These are phyloP conservation scores for Puccinia triticina DNA, from an alignment of 1,284 basidiomycete species.

Conservation along the genomic window DNA sequence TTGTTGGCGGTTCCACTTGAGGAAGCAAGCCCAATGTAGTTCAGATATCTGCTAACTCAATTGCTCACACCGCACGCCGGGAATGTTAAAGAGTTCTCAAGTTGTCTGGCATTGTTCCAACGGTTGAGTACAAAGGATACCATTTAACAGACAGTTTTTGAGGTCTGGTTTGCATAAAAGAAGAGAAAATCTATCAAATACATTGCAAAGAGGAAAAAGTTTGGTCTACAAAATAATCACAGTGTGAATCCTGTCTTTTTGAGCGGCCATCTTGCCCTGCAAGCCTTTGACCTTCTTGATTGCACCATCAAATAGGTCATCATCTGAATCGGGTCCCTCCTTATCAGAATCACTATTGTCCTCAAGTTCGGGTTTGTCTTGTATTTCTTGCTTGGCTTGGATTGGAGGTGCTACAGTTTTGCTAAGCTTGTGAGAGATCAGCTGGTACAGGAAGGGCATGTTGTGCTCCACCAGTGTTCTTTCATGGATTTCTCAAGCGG, in stretches of 20 bases:
- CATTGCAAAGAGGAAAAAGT: neutral
- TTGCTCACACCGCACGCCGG: neutral
- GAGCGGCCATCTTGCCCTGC: neutral
- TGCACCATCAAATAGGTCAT: neutral
- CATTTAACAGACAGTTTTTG: neutral
- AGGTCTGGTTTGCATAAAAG: neutral
- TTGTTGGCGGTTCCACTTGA: neutral
- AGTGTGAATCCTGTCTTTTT: neutral
- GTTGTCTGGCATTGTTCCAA: neutral
- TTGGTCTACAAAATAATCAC: neutral
- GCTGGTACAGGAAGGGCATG: neutral
- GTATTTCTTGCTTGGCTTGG: neutral
- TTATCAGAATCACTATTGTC: neutral
- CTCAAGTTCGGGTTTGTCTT: neutral
- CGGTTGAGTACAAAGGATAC: neutral
- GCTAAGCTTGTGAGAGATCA: conserved; percentile 6
- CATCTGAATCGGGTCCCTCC: neutral
- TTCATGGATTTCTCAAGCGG: neutral
- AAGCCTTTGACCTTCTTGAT: neutral
- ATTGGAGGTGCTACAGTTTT: neutral
- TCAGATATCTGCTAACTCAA: neutral
- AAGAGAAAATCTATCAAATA: neutral
- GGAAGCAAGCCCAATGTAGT: neutral
- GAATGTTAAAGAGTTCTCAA: neutral
- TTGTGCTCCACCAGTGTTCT: neutral